Evolutionary conservation across 306 rosid species (phyloP).

Genomic region (Sicyos edulis): DNA sequence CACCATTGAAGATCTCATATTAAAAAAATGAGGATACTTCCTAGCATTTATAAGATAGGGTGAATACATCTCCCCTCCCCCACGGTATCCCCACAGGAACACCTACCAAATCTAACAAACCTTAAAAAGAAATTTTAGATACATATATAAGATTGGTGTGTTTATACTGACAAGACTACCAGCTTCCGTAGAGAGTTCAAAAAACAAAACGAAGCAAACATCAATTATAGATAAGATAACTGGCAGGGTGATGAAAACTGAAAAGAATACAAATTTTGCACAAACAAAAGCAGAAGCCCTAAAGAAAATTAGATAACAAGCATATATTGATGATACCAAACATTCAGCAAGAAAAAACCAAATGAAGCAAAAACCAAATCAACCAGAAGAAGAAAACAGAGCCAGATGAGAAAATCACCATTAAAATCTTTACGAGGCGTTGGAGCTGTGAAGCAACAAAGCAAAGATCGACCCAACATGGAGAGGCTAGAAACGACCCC

Average conservation of each 20-base stretch:
- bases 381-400: not conserved
- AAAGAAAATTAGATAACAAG: not conserved
- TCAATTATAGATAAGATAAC: not conserved
- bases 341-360: not conserved
- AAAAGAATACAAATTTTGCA: not conserved
- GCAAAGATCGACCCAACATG: constrained; percentile 56
- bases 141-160: too few relatives aligned
- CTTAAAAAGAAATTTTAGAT: not conserved
- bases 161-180: not conserved
- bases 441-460: constrained; percentile 46
- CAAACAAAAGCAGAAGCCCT: not conserved
- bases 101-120: not conserved
- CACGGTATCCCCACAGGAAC: not conserved
- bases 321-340: not conserved
- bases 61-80: too few relatives aligned
- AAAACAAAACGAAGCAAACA: not conserved
- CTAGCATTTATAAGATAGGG: too few relatives aligned
- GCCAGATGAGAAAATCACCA: constrained; percentile 29
- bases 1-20: too few relatives aligned
- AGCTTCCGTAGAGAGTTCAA: not conserved
- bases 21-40: too few relatives aligned
- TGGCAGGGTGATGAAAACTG: not conserved
- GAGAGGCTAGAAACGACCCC: constrained; percentile 62
- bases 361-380: not conserved
- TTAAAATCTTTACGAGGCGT: constrained; percentile 54